These are phyloP conservation scores for Aegilops bicornis DNA, from an alignment of 176 grass and related monocot species.

Conservation along the genomic window DNA sequence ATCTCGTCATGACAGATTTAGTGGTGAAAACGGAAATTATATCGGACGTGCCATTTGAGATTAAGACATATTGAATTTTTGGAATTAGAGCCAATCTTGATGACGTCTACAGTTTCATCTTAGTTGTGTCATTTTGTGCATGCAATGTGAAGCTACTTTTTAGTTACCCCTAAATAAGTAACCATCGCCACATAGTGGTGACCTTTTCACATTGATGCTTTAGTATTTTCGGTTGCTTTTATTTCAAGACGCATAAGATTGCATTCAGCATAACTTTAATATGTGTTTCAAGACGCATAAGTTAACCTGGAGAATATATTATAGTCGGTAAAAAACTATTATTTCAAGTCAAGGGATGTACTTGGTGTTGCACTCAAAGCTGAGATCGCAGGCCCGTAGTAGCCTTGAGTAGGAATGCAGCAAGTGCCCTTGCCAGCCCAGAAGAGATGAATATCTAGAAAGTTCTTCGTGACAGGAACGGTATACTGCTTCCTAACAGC, in stretches of 20 bases:
- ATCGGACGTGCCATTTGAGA: background rate
- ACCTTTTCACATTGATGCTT: background rate
- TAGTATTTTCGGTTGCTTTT: background rate
- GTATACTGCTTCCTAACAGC: slow-evolving; percentile 56
- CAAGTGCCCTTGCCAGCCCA: slow-evolving; percentile 98
- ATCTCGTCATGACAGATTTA: no score
- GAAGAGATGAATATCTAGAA: slow-evolving; percentile 95
- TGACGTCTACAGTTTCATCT: background rate
- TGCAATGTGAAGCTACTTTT: background rate
- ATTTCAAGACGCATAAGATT: background rate
- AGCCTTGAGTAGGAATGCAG: slow-evolving; percentile 65
- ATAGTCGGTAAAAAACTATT: background rate
- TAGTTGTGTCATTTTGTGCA: background rate
- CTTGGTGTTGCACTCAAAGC: slow-evolving; percentile 80
- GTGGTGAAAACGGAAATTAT: no score
- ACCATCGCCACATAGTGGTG: background rate
- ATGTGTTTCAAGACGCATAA: background rate
- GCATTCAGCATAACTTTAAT: background rate
- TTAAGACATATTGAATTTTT: background rate
- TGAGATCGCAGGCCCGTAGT: slow-evolving; percentile 67
- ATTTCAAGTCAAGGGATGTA: slow-evolving; percentile 24
- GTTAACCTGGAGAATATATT: background rate
- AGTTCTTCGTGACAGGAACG: slow-evolving; percentile 67
- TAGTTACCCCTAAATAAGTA: background rate
- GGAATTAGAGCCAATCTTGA: background rate